A percentile compares a stretch with the other conserved stretches of the same genome.
Conservation (phyloP, 2,329 filamentous ascomycete species). For the Aspergillus sp. region DNA sequence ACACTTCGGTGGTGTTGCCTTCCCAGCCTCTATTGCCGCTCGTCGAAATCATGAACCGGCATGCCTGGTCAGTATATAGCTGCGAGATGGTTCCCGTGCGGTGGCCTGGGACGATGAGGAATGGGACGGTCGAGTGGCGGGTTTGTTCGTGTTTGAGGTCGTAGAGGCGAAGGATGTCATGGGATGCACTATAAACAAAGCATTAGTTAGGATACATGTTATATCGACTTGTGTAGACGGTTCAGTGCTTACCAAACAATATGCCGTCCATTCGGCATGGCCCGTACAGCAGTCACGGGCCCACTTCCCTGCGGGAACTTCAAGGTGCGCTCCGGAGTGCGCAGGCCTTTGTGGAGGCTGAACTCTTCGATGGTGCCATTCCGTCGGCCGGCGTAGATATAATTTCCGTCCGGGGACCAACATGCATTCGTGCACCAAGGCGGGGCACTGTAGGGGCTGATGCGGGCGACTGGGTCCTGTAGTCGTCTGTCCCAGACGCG, state of each 20-base stretch:
- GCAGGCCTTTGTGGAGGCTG: constrained; percentile 69
- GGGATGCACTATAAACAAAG: constrained; percentile 60
- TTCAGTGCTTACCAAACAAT: constrained; percentile 60
- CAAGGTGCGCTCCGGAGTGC: constrained; percentile 66
- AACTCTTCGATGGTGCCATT: constrained; percentile 95
- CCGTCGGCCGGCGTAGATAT: constrained; percentile 81
- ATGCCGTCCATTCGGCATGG: constrained; percentile 89
- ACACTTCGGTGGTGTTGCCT: constrained; percentile 74
- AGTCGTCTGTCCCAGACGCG: constrained; percentile 51
- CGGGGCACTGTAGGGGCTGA: constrained; percentile 65
- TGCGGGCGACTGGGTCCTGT: constrained; percentile 66
- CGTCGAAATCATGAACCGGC: constrained; percentile 81
- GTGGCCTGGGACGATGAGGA: constrained; percentile 90
- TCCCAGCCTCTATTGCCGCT: constrained; percentile 95
- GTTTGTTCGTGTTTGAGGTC: constrained; percentile 63
- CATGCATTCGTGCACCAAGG: constrained; percentile 97
- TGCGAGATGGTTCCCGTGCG: constrained; percentile 79
- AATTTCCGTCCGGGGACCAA: constrained; percentile 93
- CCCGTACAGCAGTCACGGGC: constrained; percentile 73
- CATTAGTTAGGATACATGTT: constrained; percentile 2
- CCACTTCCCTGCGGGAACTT: constrained; percentile 85
- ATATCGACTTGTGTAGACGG: constrained; percentile 4
- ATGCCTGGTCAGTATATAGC: constrained; percentile 78
- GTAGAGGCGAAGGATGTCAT: constrained; percentile 89
- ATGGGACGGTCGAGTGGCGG: constrained; percentile 75